Evolutionary conservation across 371 early-diverging fungal species (phyloP).

Genomic region (Apophysomyces elegans): DNA sequence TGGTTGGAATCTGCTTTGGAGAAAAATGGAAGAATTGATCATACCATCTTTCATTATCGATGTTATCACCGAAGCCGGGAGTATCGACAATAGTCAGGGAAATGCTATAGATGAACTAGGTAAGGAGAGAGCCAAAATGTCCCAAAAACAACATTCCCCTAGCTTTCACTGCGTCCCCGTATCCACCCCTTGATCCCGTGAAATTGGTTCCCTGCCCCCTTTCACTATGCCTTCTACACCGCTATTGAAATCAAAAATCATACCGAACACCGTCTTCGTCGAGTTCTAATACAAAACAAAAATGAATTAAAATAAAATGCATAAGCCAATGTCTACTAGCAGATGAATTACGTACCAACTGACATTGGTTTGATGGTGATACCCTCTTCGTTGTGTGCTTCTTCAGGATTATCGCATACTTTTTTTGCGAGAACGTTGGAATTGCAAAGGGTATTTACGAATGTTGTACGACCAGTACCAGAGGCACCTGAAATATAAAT

Average conservation of each 20-base stretch:
- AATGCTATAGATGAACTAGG: constrained; percentile 34
- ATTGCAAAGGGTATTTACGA: constrained; percentile 97
- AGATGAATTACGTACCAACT: constrained; percentile 40
- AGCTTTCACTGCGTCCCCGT: constrained; percentile 7
- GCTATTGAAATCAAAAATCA: constrained; percentile 21
- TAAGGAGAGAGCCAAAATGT: constrained; percentile 10
- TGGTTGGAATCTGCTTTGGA: constrained; percentile 41
- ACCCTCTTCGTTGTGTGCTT: constrained; percentile 91
- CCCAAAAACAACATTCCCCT: constrained; percentile 6
- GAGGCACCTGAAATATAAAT: constrained; percentile 67
- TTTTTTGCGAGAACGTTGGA: constrained; percentile 70
- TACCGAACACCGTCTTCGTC: constrained; percentile 94
- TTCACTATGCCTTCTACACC: constrained; percentile 1
- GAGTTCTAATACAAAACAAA: constrained; percentile 63
- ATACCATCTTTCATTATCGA: constrained; percentile 80
- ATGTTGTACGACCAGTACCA: constrained; percentile 98
- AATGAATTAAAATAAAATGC: background rate
- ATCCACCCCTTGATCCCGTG: constrained; percentile 11
- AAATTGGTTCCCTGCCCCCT: background rate
- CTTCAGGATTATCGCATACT: constrained; percentile 79
- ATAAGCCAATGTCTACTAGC: too few species aligned
- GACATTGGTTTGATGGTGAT: constrained; percentile 85
- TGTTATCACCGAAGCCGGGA: constrained; percentile 95
- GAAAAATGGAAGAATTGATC: background rate
- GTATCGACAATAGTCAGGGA: constrained; percentile 92